Percentiles rank a stretch among this genome's conserved stretches.
Evolutionary conservation across 2,329 filamentous ascomycete species (phyloP).

Genomic region (Ambrosiella beaveri): DNA sequence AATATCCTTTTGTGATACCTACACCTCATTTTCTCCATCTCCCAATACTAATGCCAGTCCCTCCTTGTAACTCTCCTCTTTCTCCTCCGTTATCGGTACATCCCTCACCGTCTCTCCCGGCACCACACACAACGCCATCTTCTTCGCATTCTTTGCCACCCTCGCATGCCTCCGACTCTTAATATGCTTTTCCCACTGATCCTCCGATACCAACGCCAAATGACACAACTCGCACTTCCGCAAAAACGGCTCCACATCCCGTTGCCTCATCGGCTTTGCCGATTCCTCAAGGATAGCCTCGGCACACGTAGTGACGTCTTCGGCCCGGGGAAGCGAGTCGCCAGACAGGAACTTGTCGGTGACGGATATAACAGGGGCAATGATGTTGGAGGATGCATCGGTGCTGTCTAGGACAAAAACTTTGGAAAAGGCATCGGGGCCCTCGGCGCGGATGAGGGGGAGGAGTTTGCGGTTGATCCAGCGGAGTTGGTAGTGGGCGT

Average conservation of each 20-base stretch:
- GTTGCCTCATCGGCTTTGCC: slow-evolving; percentile 26
- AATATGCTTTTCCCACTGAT: slow-evolving; percentile 26
- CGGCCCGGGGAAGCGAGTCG: slow-evolving; percentile 33
- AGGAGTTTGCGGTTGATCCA: slow-evolving; percentile 81
- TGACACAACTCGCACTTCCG: slow-evolving; percentile 59
- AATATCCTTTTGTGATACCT: neutral
- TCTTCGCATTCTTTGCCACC: slow-evolving; percentile 21
- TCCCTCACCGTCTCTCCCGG: slow-evolving; percentile 2
- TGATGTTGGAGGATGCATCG: slow-evolving; percentile 44
- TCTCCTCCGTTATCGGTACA: neutral
- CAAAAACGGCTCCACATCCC: slow-evolving; percentile 34
- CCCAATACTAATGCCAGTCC: neutral
- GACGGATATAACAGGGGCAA: slow-evolving; percentile 44
- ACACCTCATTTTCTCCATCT: neutral
- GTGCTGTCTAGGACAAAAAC: slow-evolving; percentile 74
- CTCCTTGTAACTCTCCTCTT: neutral
- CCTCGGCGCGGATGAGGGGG: slow-evolving; percentile 42
- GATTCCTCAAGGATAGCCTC: slow-evolving; percentile 30
- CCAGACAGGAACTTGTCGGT: slow-evolving; percentile 45
- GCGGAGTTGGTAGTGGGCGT: slow-evolving; percentile 65
- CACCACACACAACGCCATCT: slow-evolving; percentile 21
- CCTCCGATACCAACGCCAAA: slow-evolving; percentile 39
- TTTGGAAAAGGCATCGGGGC: slow-evolving; percentile 30
- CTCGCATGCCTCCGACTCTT: slow-evolving; percentile 22
- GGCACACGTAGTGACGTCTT: slow-evolving; percentile 30